phyloP scores from a whole-genome alignment of 73 alveolate genomes.

The Uronychia setigera region DNA sequence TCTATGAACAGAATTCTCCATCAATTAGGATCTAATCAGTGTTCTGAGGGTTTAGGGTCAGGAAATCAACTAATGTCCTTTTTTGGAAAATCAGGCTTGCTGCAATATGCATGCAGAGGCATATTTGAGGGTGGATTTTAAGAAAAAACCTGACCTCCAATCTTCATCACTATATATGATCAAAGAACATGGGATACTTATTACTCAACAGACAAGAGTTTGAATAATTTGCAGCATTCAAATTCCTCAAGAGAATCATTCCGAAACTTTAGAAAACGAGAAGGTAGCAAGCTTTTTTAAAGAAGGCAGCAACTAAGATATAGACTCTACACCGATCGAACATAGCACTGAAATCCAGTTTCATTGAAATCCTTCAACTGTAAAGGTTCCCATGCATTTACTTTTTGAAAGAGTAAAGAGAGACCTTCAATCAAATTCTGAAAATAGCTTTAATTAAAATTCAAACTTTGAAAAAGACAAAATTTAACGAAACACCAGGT shows the following conservation, averaged over 20 bases:
- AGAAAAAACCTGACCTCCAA: slow-evolving; percentile 43
- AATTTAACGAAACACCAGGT: no score
- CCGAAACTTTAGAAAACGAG: slow-evolving; percentile 6
- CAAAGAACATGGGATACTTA: slow-evolving; percentile 19
- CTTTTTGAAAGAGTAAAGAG: slow-evolving; percentile 43
- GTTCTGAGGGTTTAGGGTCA: slow-evolving; percentile 44
- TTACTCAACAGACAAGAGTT: slow-evolving; percentile 43
- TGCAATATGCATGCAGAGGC: slow-evolving; percentile 43
- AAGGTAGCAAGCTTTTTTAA: neutral
- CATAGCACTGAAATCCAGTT: slow-evolving; percentile 11
- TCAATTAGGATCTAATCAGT: slow-evolving; percentile 42
- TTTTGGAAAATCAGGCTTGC: slow-evolving; percentile 43
- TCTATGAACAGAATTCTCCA: slow-evolving; percentile 59
- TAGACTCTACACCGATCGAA: slow-evolving; percentile 15
- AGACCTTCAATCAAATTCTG: slow-evolving; percentile 25
- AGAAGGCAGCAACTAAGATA: slow-evolving; percentile 23
- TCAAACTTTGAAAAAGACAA: no score
- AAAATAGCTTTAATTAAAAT: neutral
- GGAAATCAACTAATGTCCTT: slow-evolving; percentile 32
- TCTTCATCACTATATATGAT: slow-evolving; percentile 33
- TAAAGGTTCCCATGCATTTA: slow-evolving; percentile 46
- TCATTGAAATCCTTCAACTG: slow-evolving; percentile 20
- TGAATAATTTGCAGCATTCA: slow-evolving; percentile 22
- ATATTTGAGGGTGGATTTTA: slow-evolving; percentile 52
- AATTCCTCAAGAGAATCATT: slow-evolving; percentile 26